These are phyloP conservation scores for Chloroidium sp. DNA, from an alignment of 163 green algal genomes.

Conservation along the genomic window DNA sequence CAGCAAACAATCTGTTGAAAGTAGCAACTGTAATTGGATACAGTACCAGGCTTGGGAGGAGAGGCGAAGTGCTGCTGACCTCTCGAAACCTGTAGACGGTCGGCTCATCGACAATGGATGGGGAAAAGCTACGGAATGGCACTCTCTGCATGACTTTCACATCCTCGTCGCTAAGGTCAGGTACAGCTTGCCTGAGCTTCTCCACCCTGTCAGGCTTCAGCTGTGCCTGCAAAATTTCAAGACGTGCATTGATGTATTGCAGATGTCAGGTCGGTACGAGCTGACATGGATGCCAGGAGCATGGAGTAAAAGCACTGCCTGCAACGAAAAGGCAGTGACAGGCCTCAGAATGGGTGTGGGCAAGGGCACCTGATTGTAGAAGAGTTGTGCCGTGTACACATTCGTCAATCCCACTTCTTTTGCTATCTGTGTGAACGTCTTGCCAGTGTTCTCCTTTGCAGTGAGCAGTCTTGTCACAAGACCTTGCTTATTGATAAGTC, in stretches of 20 bases:
- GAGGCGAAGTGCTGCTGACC: slow-evolving; percentile 3
- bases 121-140: slow-evolving; percentile 36
- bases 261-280: not conserved
- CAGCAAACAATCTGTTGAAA: not conserved
- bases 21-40: not conserved
- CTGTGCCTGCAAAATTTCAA: slow-evolving; percentile 25
- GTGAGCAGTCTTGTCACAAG: slow-evolving; percentile 29
- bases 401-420: slow-evolving; percentile 40
- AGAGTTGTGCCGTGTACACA: slow-evolving; percentile 52
- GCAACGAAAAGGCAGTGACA: not conserved
- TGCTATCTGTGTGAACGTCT: slow-evolving; percentile 52
- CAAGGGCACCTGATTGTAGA: slow-evolving; percentile 46
- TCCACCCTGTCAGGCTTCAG: slow-evolving; percentile 28
- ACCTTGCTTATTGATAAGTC: slow-evolving; percentile 19
- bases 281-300: not conserved
- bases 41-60: not conserved
- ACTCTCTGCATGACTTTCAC: slow-evolving; percentile 37
- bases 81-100: slow-evolving; percentile 36
- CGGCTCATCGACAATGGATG: slow-evolving; percentile 42
- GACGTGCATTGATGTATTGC: not conserved
- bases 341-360: not conserved
- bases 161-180: slow-evolving; percentile 32
- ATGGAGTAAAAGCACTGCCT: not conserved
- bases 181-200: slow-evolving; percentile 29
- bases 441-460: slow-evolving; percentile 44